Base-by-base conservation (phyloP, 352 stramenopile genomes). In the Globisporangium paddicum region DNA sequence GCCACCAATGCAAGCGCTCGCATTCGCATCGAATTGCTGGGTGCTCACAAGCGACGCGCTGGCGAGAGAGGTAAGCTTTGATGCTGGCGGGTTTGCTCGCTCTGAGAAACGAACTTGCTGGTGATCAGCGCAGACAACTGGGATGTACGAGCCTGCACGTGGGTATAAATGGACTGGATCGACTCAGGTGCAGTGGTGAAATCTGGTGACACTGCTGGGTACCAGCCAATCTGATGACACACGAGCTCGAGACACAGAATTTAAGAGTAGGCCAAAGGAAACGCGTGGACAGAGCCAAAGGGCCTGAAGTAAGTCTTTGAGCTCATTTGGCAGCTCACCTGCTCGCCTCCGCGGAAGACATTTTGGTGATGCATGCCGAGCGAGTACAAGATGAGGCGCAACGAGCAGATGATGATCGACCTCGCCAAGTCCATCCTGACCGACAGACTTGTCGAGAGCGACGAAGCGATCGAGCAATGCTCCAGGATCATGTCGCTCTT, bases 301-400 rank as follows among this genome's bases (percentile, higher is more conserved):
- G n/a, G n/a, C n/a, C n/a, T n/a, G n/a, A n/a, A n/a, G n/a, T n/a
- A n/a, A n/a, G n/a, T n/a, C n/a, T n/a, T n/a, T n/a, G n/a, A n/a
- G n/a, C n/a, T n/a, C n/a, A n/a, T n/a, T n/a, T n/a, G n/a, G n/a
- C n/a, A n/a, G n/a, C n/a, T n/a, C n/a, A n/a, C n/a, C n/a, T n/a
- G n/a, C n/a, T n/a, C n/a, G n/a, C n/a, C n/a, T n/a, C n/a, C n/a
- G n/a, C n/a, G n/a, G n/a, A n/a, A n/a, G n/a, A n/a, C n/a, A n/a
- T 54, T 85, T 19, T 57, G 68, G 23, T 87, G 76, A 74, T 19
- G 69, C 50, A 87, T 89, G 79, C 74, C 79, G 1, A 84, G 74
- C 50, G 76, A 89, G 50, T 74, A 71, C 58, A 68, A 46, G 18
- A 49, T 84, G 30, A 66, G 65, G 21, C 58, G 52, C 25, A 40